These are phyloP conservation scores for Periglandula ipomoeae DNA, from an alignment of 2,329 filamentous ascomycete genomes.

Conservation along the genomic window DNA sequence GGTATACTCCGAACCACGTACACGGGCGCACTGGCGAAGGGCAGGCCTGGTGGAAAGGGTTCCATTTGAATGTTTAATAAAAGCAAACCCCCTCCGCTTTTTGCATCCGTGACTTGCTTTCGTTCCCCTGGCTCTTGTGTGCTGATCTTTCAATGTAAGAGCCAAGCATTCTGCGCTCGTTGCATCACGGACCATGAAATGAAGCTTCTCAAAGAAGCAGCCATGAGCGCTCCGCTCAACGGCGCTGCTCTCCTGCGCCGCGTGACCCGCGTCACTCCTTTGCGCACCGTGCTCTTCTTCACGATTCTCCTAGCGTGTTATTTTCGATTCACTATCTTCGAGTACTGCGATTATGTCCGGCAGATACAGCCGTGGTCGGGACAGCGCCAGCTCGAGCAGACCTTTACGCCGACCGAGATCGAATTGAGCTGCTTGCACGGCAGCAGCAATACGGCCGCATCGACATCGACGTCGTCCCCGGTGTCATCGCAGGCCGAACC, in stretches of 20 bases:
- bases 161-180: not conserved
- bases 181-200: not conserved
- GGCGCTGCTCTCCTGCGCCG: not conserved
- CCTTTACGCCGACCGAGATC: constrained; percentile 7
- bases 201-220: constrained; percentile 3
- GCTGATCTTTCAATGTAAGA: too few relatives aligned
- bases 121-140: too few relatives aligned
- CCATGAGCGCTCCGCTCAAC: not conserved
- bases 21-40: too few relatives aligned
- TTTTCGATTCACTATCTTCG: not conserved
- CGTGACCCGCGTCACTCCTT: not conserved
- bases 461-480: not conserved
- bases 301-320: not conserved
- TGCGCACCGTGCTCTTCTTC: not conserved
- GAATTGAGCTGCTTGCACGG: constrained; percentile 10
- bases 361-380: constrained; percentile 7
- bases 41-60: too few relatives aligned
- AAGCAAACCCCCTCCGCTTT: not conserved
- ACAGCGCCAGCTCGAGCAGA: constrained; percentile 9
- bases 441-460: not conserved
- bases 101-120: too few relatives aligned
- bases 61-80: not conserved
- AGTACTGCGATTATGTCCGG: constrained; percentile 4
- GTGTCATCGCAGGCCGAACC: constrained; percentile 1
- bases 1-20: not conserved